These are phyloP conservation scores for Poa pratensis DNA, from an alignment of 176 grass and related monocot genomes.

Conservation along the genomic window DNA sequence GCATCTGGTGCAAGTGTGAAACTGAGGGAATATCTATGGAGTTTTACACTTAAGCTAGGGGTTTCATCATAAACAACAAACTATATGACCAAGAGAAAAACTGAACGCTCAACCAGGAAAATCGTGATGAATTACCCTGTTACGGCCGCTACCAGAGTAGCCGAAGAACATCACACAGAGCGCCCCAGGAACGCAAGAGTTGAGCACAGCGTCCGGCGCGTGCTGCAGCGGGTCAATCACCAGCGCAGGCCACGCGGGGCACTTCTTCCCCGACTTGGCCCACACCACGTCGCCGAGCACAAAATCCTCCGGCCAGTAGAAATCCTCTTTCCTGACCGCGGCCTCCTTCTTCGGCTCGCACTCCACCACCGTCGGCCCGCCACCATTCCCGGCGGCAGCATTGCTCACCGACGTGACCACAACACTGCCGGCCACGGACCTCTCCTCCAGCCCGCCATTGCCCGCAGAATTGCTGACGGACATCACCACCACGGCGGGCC, in stretches of 20 bases:
- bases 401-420: not conserved
- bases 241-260: constrained; percentile 75
- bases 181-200: constrained; percentile 75
- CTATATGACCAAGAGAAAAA: not conserved
- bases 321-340: constrained; percentile 50
- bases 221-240: constrained; percentile 79
- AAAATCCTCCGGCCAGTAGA: constrained; percentile 69
- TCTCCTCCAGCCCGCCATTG: not conserved
- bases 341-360: constrained; percentile 51
- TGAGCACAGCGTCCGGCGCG: constrained; percentile 71
- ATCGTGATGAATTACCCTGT: constrained; percentile 57
- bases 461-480: constrained; percentile 40
- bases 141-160: constrained; percentile 49
- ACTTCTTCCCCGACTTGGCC: constrained; percentile 78
- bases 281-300: constrained; percentile 82
- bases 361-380: constrained; percentile 38
- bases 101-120: not conserved
- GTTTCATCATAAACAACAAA: not conserved
- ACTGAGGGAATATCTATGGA: no score
- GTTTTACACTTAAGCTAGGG: not conserved
- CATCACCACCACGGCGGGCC: constrained; percentile 37
- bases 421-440: no score
- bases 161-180: constrained; percentile 93
- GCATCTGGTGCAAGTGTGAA: no score
- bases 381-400: not conserved